Evolutionary conservation across 2,329 filamentous ascomycete genomes (phyloP).

Genomic region (Scorias spongiosa): DNA sequence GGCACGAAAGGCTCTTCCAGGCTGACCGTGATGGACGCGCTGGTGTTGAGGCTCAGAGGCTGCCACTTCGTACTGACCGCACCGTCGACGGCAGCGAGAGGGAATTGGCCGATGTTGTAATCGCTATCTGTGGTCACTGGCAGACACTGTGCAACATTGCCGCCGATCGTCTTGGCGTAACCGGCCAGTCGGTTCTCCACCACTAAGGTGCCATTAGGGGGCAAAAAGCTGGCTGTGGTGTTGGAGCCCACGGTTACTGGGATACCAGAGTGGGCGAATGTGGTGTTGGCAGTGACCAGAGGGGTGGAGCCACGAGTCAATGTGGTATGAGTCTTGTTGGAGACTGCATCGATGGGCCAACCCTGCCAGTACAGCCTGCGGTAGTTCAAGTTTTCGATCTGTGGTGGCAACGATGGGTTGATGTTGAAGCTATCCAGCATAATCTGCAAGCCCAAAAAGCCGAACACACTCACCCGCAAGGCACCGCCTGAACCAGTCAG

Average conservation of each 20-base stretch:
- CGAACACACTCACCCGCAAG: conserved; percentile 51
- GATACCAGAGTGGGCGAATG: conserved; percentile 40
- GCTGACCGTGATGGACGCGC: conserved; percentile 42
- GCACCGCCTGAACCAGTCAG: conserved; percentile 56
- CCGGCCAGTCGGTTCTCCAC: conserved; percentile 45
- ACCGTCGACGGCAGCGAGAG: conserved; percentile 50
- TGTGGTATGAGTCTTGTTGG: conserved; percentile 51
- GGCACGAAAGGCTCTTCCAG: conserved; percentile 26
- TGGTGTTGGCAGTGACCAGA: conserved; percentile 38
- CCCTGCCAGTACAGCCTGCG: conserved; percentile 53
- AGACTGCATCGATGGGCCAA: conserved; percentile 44
- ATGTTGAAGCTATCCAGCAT: conserved; percentile 45
- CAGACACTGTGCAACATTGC: conserved; percentile 52
- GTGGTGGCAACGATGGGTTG: conserved; percentile 49
- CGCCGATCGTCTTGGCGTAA: conserved; percentile 36
- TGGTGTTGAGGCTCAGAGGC: conserved; percentile 34
- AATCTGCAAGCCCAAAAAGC: conserved; percentile 49
- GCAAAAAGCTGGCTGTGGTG: conserved; percentile 20
- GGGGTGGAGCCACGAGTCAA: conserved; percentile 37
- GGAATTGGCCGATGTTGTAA: conserved; percentile 52
- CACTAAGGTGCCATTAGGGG: conserved; percentile 33
- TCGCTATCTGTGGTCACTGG: conserved; percentile 29
- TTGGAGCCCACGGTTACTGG: conserved; percentile 37
- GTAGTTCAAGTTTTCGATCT: conserved; percentile 45
- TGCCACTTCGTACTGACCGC: conserved; percentile 54